phyloP scores from a whole-genome alignment of 208 protist species.

The Leishmania guyanensis region DNA sequence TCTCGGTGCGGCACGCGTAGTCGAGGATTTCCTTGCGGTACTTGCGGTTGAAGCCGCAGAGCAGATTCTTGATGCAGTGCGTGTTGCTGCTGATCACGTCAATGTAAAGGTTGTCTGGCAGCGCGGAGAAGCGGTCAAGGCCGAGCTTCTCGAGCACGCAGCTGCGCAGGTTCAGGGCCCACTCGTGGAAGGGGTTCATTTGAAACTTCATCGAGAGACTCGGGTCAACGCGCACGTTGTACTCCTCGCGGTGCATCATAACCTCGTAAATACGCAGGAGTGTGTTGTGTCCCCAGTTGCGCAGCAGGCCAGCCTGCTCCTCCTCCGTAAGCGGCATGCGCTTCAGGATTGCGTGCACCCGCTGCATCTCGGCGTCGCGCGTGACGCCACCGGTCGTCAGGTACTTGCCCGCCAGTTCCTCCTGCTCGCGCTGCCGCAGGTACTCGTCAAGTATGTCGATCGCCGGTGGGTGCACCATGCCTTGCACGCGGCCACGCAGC shows the following conservation, averaged over 20 bases:
- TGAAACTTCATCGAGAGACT: conserved; percentile 81
- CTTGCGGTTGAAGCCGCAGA: conserved; percentile 80
- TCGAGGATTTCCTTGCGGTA: conserved; percentile 62
- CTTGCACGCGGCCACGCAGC: conserved; percentile 78
- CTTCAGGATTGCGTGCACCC: conserved; percentile 54
- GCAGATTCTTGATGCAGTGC: conserved; percentile 91
- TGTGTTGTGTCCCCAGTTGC: conserved; percentile 65
- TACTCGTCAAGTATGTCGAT: conserved; percentile 85
- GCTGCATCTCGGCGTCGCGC: conserved; percentile 45
- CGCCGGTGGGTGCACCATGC: conserved; percentile 81
- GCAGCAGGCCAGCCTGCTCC: conserved; percentile 71
- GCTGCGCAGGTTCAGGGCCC: conserved; percentile 79
- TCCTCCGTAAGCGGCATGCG: conserved; percentile 64
- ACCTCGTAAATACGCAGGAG: conserved; percentile 85
- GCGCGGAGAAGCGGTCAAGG: conserved; percentile 49
- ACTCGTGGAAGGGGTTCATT: conserved; percentile 84
- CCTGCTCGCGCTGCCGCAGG: conserved; percentile 57
- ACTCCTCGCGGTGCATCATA: conserved; percentile 93
- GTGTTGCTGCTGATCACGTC: conserved; percentile 91
- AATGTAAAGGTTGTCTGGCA: conserved; percentile 75
- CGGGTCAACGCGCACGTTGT: conserved; percentile 86
- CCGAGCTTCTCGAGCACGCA: conserved; percentile 75
- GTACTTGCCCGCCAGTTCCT: conserved; percentile 35
- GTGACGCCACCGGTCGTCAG: conserved; percentile 25
- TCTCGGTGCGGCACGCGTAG: conserved; percentile 32